Base-by-base conservation (phyloP, 176 grass and related monocot species). In the Musa acuminata region DNA sequence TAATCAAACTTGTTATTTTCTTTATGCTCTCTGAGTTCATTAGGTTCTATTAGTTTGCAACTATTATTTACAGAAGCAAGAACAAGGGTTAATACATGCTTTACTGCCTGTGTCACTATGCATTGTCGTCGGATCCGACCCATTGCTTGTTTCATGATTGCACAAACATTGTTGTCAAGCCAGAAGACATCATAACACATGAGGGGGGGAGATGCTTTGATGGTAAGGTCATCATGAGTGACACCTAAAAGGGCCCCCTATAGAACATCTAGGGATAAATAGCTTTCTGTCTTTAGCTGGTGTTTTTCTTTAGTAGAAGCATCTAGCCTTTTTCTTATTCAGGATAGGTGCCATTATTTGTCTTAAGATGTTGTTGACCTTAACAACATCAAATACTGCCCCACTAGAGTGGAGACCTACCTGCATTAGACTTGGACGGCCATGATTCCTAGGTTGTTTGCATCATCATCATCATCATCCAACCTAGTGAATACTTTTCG, bases 241-340 rank as follows among this genome's bases (percentile, higher is more conserved):
- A 24, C 10, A 52, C 24, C 63, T 5, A 65, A 21, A 65, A 29
- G 63, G 9, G 23, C 23, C 63, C n/a, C 63, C 26, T 9, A 65
- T 65, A 10, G n/a, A 63, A n/a, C 60, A 11, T 11, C 11, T 27
- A 27, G 26, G 23, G 11, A 65, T 22, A 65, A 26, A 13, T 65
- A 65, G 26, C 22, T 65, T 26, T 25, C 9, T 65, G 63, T 65
- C 63, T 65, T 65, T 29, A 65, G 63, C 23, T 27, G 23, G 63
- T 65, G 63, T 65, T 26, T 65, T 65, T 65, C 23, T 65, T 65
- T 27, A 2, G 63, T 25, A 65, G 19, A 26, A 65, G 63, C 63
- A 65, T 65, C 63, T 65, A 65, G 63, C 63, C 63, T 65, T 65
- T 65, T 27, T 29, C 63, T 29, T 65, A 20, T 27, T 24, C 21